Percentiles rank a stretch among this genome's conserved stretches.
Conservation (phyloP, 129 eudicot genomes). For the Flaveria trinervia region DNA sequence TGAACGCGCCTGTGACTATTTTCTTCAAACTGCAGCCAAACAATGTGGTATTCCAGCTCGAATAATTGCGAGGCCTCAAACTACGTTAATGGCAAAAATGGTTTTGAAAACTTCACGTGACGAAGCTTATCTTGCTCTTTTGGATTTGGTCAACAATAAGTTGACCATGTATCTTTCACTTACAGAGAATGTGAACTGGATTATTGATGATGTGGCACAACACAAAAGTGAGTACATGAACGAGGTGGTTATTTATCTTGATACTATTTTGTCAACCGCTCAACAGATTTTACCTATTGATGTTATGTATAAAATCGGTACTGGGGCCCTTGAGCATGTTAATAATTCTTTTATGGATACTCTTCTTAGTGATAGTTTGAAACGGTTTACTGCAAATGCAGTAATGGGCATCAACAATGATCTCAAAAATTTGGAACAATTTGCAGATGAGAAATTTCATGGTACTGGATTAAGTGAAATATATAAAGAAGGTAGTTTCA, state of each 20-base stretch:
- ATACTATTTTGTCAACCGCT: conserved; percentile 81
- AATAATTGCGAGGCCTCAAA: conserved; percentile 62
- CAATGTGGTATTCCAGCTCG: conserved; percentile 78
- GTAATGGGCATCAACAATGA: conserved; percentile 68
- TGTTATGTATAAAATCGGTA: conserved; percentile 84
- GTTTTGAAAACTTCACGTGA: conserved; percentile 76
- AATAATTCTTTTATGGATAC: conserved; percentile 67
- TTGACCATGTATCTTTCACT: conserved; percentile 71
- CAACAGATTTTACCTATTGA: conserved; percentile 87
- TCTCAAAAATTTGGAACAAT: conserved; percentile 62
- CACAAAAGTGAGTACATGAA: conserved; percentile 61
- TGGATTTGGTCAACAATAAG: conserved; percentile 67
- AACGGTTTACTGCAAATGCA: conserved; percentile 84
- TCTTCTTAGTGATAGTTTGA: conserved; percentile 74
- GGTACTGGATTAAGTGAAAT: conserved; percentile 75
- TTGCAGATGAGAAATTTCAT: conserved; percentile 85
- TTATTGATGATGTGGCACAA: conserved; percentile 62
- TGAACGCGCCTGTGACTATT: conserved; percentile 88
- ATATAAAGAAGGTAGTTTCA: conserved; percentile 77
- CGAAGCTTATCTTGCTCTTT: conserved; percentile 67
- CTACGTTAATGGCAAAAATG: conserved; percentile 60
- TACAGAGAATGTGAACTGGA: conserved; percentile 76
- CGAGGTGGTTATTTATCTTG: conserved; percentile 79
- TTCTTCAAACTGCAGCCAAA: conserved; percentile 86
- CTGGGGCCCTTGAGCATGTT: conserved; percentile 88